Evolutionary conservation across 2,329 filamentous ascomycete genomes (phyloP), one percentile per base, ranked within the genome.

Genomic region (Coniochaeta sp.): DNA sequence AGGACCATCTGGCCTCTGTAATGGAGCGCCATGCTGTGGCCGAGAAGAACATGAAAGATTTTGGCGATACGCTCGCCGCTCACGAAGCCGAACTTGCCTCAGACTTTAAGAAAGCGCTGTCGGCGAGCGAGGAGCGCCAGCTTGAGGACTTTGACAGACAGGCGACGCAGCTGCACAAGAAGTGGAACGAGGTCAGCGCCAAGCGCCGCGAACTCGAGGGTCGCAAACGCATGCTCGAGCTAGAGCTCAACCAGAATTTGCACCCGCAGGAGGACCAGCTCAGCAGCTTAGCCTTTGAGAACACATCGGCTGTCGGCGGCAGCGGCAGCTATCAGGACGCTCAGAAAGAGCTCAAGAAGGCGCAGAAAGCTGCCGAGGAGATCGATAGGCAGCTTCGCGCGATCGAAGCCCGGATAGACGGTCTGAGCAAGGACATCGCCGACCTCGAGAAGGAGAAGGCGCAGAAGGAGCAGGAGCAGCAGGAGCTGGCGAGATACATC

Each of bases 21-120:
- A 72, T 77, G 44, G 77, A 74, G 62, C 80, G 82, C 64, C 84
- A 85, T 58, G 87, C 90, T 57, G 86, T 87, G 55, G 87, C 93
- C 32, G 87, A 91, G 65, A 82, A 81, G 64, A 89, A 90, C 67
- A 83, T 97, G 71, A 88, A 90, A 65, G 85, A 87, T 44, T 82
- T 96, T 58, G 83, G 87, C 57, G 88, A 91, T 62, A 89, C 90
- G 65, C 81, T 96, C 60, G 82, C 80, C 55, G 87, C 89, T 7
- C 89, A 92, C 70, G 87, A 96, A 72, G 81, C 87, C 2, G 96
- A 99, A 72, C 75, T 97, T 60, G 81, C 82, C 17, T 90, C 91
- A 0, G 89, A 96, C 26, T 99, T 98, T 78, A 96, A 96, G 77
- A 97, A 96, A 74, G 89, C 89, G 14, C 80, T 99, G 56, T 89